Conservation (phyloP, 2,329 filamentous ascomycete genomes). For the Colletotrichum eremochloae region DNA sequence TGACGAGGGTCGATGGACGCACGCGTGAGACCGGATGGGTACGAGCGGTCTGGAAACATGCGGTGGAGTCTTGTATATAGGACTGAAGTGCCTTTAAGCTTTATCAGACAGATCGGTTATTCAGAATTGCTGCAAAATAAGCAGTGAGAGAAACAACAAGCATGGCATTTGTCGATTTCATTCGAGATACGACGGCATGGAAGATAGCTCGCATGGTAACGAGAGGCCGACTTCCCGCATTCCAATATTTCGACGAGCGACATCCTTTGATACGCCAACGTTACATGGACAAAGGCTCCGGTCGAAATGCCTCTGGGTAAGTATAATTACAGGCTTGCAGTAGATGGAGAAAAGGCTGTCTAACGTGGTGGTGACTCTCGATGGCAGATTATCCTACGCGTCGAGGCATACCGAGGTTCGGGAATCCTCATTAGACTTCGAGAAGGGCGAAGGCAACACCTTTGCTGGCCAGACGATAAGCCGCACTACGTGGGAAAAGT, state of each 20-base stretch:
- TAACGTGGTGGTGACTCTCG: background rate
- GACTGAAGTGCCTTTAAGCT: background rate
- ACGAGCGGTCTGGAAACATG: background rate
- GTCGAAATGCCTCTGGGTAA: background rate
- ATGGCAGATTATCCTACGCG: background rate
- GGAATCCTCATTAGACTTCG: constrained; percentile 3
- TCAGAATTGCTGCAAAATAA: background rate
- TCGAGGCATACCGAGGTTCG: constrained; percentile 14
- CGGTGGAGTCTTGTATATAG: background rate
- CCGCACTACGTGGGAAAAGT: constrained; percentile 25
- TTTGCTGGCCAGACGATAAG: constrained; percentile 18
- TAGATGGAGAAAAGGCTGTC: background rate
- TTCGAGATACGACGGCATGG: constrained; percentile 37
- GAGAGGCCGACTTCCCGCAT: constrained; percentile 18
- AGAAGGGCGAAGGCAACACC: constrained; percentile 1
- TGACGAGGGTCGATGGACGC: constrained; percentile 1
- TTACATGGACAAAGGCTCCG: constrained; percentile 6
- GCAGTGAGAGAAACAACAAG: background rate
- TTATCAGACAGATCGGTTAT: background rate
- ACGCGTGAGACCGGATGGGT: background rate
- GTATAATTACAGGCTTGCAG: background rate
- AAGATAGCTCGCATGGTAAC: constrained; percentile 25
- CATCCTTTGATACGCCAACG: constrained; percentile 27
- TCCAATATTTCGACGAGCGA: constrained; percentile 37
- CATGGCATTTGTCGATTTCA: constrained; percentile 33